These are phyloP conservation scores for Baorangia bicolor DNA, from an alignment of 768 basidiomycete species.

Conservation along the genomic window DNA sequence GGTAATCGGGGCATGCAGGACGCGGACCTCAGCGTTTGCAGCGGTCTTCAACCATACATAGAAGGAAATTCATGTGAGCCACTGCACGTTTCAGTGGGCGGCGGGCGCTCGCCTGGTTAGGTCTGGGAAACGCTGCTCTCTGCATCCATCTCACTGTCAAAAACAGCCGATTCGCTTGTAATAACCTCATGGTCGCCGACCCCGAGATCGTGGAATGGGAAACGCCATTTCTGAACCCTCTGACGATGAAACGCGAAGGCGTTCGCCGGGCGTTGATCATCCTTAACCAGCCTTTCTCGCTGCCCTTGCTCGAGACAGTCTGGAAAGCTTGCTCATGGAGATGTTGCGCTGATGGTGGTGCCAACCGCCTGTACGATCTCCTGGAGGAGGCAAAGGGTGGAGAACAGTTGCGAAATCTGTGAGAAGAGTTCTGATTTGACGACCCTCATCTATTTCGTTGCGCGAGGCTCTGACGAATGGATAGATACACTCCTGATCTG, in stretches of 20 bases:
- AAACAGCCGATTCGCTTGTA: background rate
- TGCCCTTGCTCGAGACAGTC: slow-evolving; percentile 56
- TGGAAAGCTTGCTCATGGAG: slow-evolving; percentile 55
- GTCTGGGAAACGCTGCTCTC: background rate
- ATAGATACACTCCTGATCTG: slow-evolving; percentile 75
- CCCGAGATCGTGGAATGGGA: slow-evolving; percentile 21
- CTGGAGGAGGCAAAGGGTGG: slow-evolving; percentile 14
- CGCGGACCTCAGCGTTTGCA: background rate
- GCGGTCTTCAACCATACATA: slow-evolving; percentile 14
- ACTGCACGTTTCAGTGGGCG: background rate
- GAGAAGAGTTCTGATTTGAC: background rate
- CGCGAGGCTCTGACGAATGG: background rate
- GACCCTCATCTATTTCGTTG: background rate
- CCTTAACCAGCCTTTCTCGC: slow-evolving; percentile 85
- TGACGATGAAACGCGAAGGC: background rate
- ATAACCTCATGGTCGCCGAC: slow-evolving; percentile 4
- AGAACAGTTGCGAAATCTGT: slow-evolving; percentile 15
- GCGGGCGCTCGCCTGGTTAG: background rate
- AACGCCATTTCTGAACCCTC: slow-evolving; percentile 25
- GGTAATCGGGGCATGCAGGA: slow-evolving; percentile 4
- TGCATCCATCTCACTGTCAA: background rate
- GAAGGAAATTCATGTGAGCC: slow-evolving; percentile 14
- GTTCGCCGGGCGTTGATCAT: slow-evolving; percentile 66
- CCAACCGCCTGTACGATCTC: slow-evolving; percentile 76
- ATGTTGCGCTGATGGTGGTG: slow-evolving; percentile 86